Base-by-base conservation (phyloP, 441 rosid genomes). In the Pelargonium australe region DNA sequence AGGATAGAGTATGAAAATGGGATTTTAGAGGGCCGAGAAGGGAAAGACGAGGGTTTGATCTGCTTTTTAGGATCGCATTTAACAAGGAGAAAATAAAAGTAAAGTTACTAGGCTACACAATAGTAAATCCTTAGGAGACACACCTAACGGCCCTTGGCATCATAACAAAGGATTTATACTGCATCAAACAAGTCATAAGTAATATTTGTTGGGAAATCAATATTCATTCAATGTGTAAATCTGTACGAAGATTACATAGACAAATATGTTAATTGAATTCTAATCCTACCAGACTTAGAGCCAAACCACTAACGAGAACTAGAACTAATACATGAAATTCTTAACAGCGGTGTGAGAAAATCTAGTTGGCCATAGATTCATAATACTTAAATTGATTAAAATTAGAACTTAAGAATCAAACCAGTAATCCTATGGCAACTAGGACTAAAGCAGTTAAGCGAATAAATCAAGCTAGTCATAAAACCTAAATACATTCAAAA, bases 161-260 rank as follows among this genome's bases (percentile, higher is more conserved):
- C 58, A 51, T 7, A n/a, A 1, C 13, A 45, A 3, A 51, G 58
- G 16, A 51, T 3, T 51, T 16, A 51, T 1, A 51, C 5, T 51
- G 19, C 58, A 51, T n/a, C 58, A 51, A 51, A 14, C 58, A 51
- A 51, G 58, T 17, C 61, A 55, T 8, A 55, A 55, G 61, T 17
- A 55, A 16, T 20, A 55, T 55, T 16, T 16, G 61, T 20, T 55
- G 61, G 61, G 16, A 34, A 55, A 55, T n/a, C 19, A 55, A 6
- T 16, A 55, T 16, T 5, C 61, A 14, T 14, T 55, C 23, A 17
- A 55, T 14, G 23, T 16, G 61, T 55, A 55, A 53, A n/a, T 19
- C 37, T 34, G 37, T 53, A 53, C 7, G 8, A 53, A 53, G 60
- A 53, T 55, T 14, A 55, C 19, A 55, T 14, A 25, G 25, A 55